phyloP scores from a whole-genome alignment of 2,329 filamentous ascomycete genomes.

The Torrubiellomyces zombiae region DNA sequence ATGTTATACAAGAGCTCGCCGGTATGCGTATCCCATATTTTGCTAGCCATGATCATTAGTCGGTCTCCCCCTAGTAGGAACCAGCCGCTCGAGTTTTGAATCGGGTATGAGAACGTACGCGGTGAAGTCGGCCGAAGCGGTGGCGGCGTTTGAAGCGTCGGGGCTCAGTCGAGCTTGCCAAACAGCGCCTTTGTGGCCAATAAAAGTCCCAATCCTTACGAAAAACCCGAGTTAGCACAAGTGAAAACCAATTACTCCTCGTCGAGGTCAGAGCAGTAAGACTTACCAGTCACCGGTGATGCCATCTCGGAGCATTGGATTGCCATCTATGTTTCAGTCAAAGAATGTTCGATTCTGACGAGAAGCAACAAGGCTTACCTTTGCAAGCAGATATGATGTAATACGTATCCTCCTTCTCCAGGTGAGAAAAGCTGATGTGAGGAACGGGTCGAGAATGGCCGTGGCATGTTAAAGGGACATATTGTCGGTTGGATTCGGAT shows the following conservation, averaged over 20 bases:
- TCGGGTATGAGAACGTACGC: conserved; percentile 39
- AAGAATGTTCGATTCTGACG: conserved; percentile 3
- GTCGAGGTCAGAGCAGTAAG: no score
- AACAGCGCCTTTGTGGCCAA: conserved; percentile 94
- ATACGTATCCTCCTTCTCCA: conserved; percentile 69
- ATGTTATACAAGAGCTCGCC: conserved; percentile 79
- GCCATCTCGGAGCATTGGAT: conserved; percentile 94
- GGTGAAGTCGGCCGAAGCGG: conserved; percentile 89
- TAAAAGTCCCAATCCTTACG: conserved; percentile 95
- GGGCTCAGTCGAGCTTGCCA: conserved; percentile 89
- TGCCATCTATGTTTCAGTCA: conserved; percentile 52
- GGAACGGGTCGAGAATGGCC: conserved; percentile 86
- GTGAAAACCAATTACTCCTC: no score
- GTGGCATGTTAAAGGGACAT: conserved; percentile 84
- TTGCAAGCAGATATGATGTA: conserved; percentile 91
- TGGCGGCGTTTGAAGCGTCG: conserved; percentile 76
- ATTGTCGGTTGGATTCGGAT: conserved; percentile 30
- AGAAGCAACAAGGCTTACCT: conserved; percentile 29
- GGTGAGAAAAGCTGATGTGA: conserved; percentile 75
- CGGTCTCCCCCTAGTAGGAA: no score
- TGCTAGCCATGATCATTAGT: no score
- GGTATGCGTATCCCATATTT: conserved; percentile 93
- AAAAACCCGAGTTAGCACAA: no score
- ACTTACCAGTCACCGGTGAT: conserved; percentile 80
- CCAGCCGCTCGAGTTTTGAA: conserved; percentile 8